Evolutionary conservation across 805 yeast species (phyloP), one percentile per base, ranked within the genome.

Genomic region (Candida berthetii): DNA sequence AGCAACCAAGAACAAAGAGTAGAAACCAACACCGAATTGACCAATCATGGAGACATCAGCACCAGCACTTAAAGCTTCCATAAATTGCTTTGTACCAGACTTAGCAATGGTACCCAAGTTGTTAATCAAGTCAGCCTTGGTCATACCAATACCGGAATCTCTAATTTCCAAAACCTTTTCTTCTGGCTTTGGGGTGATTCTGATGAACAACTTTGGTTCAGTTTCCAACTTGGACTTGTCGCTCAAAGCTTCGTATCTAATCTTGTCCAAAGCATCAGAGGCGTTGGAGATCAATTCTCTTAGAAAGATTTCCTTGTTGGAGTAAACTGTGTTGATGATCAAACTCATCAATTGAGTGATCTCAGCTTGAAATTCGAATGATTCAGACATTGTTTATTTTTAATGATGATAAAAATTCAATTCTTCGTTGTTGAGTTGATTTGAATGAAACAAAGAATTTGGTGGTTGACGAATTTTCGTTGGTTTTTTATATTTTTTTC

Each of bases 11-110:
- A 93, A 93, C 55, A 91, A 78, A 42, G 99, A 93, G 84, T 93
- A 93, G 91, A 93, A 93, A 82, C 99, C 99, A 59, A 93, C 99
- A 89, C 99, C 99, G 77, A 93, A 93, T 76, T 93, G 99, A 80
- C 99, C 99, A 74, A 93, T 93, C 99, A 93, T 93, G 52, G 98
- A 90, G 49, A 93, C 97, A 69, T 93, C 99, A 48, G 99, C 99
- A 74, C 99, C 99, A 52, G 97, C 98, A 53, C 96, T 84, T 54
- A 95, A 78, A 54, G 99, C 99, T 76, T 93, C 99, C 99, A 93
- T 93, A 71, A 93, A 93, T 57, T 96, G 88, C 77, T 93, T 93
- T 59, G 99, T 93, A 75, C 99, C 99, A 54, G 99, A 93, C 76
- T 93, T 93, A 65, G 99, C 99, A 66, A 93, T 93, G 54, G 98